Evolutionary conservation across 2,329 filamentous ascomycete species (phyloP), one percentile per base, ranked within the genome.

Genomic region (Aspergillus tubingensis): DNA sequence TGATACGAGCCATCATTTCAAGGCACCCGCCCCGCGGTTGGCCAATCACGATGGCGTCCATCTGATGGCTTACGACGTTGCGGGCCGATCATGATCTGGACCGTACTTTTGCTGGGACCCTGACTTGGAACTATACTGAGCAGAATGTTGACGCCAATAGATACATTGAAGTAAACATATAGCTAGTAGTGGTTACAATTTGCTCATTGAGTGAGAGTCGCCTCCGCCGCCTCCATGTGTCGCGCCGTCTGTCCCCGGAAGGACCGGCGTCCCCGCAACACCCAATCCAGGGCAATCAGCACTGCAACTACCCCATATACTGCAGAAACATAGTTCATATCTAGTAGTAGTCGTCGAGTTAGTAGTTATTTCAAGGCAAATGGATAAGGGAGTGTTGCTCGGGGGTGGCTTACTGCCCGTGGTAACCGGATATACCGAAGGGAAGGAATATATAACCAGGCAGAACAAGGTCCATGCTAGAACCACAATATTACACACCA

Each of bases 401-500:
- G 44, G 32, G 54, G 19, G 30, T 23, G 21, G 71, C 72, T 65
- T 67, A 74, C 72, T 71, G 13, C 65, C 65, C 15, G 70, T 32
- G 1, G 62, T 65, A 15, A 74, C 74, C 4, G 75, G 75, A 57
- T 67, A 62, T 6, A 59, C 59, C 10, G 52, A 21, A 3, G 76
- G 76, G 65, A 77, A 77, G 8, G 74, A 76, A 67, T 79, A 65
- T 15, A 65, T 54, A 3, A 65, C 55, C 36, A 62, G n/a, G 36
- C 60, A 61, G 44, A 83, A 81, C n/a, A 74, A 38, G 0, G 79
- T 82, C 79, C 80, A 83, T 8, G 64, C 44, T 4, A 83, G 68
- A 1, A 81, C 67, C 1, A 82, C 72, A 27, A 74, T 67, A 62
- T 82, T 82, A 13, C 76, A 70, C 32, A 77, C 65, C 7, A 77